phyloP scores from a whole-genome alignment of 345 rosid genomes.

The Boechera stricta region DNA sequence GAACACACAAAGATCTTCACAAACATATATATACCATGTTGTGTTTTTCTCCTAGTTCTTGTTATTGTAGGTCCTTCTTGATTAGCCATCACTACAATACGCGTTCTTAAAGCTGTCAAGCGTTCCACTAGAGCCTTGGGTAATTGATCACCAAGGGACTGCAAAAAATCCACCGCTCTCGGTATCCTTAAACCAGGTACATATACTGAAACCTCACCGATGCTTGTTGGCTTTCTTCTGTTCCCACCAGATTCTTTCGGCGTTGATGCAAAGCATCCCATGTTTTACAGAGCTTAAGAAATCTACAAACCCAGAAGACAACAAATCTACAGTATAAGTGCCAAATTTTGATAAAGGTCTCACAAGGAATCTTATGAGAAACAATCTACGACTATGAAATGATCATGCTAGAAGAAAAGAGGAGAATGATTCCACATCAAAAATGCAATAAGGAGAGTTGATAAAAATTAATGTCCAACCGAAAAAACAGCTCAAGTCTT shows the following conservation, averaged over 20 bases:
- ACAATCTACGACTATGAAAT: slow-evolving; percentile 34
- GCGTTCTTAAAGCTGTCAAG: slow-evolving; percentile 84
- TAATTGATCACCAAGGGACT: slow-evolving; percentile 68
- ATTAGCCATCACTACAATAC: slow-evolving; percentile 95
- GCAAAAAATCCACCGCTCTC: slow-evolving; percentile 80
- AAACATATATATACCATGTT: slow-evolving; percentile 66
- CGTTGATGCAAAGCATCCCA: slow-evolving; percentile 96
- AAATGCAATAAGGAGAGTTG: slow-evolving; percentile 45
- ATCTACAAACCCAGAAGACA: slow-evolving; percentile 46
- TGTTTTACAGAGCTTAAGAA: slow-evolving; percentile 47
- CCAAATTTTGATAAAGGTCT: slow-evolving; percentile 32
- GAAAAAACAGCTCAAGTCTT: slow-evolving; percentile 51
- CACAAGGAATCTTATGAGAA: slow-evolving; percentile 28
- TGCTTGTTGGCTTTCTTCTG: slow-evolving; percentile 82
- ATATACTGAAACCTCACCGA: slow-evolving; percentile 88
- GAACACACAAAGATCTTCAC: slow-evolving; percentile 12
- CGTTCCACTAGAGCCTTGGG: slow-evolving; percentile 79
- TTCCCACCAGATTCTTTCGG: slow-evolving; percentile 81
- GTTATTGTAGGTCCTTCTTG: slow-evolving; percentile 98
- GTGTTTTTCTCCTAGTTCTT: slow-evolving; percentile 93
- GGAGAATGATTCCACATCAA: slow-evolving; percentile 36
- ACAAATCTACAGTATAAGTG: slow-evolving; percentile 28
- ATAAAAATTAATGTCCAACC: slow-evolving; percentile 61
- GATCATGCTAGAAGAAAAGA: slow-evolving; percentile 44
- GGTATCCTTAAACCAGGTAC: slow-evolving; percentile 98